A percentile compares a stretch with the other conserved stretches of the same genome.
These are phyloP conservation scores for Dimargaris cristalligena DNA, from an alignment of 192 early-diverging fungal genomes.

Conservation along the genomic window DNA sequence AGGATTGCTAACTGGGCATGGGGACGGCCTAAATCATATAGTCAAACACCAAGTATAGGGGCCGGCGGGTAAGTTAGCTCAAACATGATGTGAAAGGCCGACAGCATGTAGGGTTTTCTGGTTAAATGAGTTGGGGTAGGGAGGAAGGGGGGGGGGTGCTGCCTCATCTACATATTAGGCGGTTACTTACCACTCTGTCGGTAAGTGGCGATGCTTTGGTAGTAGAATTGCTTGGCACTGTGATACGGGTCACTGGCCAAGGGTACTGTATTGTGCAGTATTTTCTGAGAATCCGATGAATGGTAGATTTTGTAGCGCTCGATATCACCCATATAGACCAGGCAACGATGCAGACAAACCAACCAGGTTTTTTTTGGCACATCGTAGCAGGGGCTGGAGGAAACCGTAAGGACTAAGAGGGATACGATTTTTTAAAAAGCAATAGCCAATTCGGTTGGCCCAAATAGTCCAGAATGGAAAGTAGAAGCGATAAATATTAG, in stretches of 20 bases:
- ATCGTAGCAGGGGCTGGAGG: not conserved
- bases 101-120: too few relatives aligned
- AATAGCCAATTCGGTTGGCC: too few relatives aligned
- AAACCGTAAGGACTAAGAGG: not conserved
- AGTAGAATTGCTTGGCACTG: constrained; percentile 3
- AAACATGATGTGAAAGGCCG: too few relatives aligned
- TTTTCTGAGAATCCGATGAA: not conserved
- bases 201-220: constrained; percentile 10
- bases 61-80: too few relatives aligned
- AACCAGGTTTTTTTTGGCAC: not conserved
- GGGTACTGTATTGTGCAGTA: not conserved
- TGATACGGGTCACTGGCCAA: not conserved
- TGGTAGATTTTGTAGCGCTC: constrained; percentile 1
- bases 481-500: not conserved
- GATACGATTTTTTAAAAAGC: too few relatives aligned
- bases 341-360: constrained; percentile 6
- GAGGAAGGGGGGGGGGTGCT: too few relatives aligned
- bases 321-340: constrained; percentile 10
- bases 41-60: too few relatives aligned
- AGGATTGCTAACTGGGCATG: constrained; percentile 8
- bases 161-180: too few relatives aligned
- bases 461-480: too few relatives aligned
- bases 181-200: constrained; percentile 7
- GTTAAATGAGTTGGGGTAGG: too few relatives aligned
- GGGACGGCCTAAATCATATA: constrained; percentile 7